Evolutionary conservation across 2,329 filamentous ascomycete genomes (phyloP).

Genomic region (Aspergillus sojae): DNA sequence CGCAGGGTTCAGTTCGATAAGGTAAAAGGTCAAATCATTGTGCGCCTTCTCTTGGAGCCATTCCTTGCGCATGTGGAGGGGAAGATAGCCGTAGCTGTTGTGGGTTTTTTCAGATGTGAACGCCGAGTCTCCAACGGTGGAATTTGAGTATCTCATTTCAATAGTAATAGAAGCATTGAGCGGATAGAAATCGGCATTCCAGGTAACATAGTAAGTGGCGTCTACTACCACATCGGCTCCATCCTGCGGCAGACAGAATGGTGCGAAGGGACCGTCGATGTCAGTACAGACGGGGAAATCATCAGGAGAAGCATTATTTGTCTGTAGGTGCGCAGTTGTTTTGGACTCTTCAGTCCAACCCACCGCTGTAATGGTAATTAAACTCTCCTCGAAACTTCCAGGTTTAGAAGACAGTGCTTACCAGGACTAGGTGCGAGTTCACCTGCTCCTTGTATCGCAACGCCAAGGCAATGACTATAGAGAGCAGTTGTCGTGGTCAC

Average conservation of each 20-base stretch:
- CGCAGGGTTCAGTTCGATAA: constrained; percentile 34
- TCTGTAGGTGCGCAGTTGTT: constrained; percentile 2
- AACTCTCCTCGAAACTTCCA: too few species aligned
- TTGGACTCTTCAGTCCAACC: constrained; percentile 6
- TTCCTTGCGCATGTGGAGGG: constrained; percentile 41
- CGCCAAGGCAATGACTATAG: neutral
- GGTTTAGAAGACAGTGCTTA: neutral
- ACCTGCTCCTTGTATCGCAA: neutral
- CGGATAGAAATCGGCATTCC: constrained; percentile 38
- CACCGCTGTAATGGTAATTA: neutral
- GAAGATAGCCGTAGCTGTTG: constrained; percentile 44
- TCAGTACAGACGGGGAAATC: constrained; percentile 38
- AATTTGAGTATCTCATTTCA: constrained; percentile 38
- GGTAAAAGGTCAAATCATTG: constrained; percentile 43
- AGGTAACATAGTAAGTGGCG: constrained; percentile 44
- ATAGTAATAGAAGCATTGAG: constrained; percentile 36
- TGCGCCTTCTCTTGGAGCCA: constrained; percentile 42
- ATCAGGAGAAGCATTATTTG: constrained; percentile 17
- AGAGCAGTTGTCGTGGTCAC: neutral
- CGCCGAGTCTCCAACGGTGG: constrained; percentile 34
- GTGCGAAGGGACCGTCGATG: constrained; percentile 22
- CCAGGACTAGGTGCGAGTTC: neutral
- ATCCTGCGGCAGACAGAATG: constrained; percentile 42
- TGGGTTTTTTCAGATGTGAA: constrained; percentile 39
- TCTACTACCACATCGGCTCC: constrained; percentile 37